phyloP scores from a whole-genome alignment of 2,329 filamentous ascomycete genomes.

The Sphaceloma murrayae region DNA sequence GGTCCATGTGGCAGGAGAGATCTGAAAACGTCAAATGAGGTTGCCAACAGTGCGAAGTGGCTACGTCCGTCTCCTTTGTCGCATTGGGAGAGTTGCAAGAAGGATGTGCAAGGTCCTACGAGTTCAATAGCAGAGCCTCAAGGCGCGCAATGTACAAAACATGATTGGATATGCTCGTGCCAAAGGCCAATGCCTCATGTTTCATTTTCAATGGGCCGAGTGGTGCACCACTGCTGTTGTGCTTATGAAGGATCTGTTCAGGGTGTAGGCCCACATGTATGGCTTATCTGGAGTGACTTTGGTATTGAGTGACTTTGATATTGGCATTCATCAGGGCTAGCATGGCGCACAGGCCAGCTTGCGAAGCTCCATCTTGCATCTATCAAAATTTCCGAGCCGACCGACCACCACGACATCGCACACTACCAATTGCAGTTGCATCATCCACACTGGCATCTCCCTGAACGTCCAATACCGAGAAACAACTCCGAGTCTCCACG shows the following conservation, averaged over 20 bases:
- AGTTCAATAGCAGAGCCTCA: slow-evolving; percentile 9
- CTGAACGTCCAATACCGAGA: neutral
- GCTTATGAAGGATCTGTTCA: too few species aligned
- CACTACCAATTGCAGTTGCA: slow-evolving; percentile 12
- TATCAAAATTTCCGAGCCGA: slow-evolving; percentile 5
- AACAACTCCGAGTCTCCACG: too few species aligned
- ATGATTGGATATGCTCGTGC: slow-evolving; percentile 4
- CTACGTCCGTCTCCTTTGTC: neutral
- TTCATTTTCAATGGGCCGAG: too few species aligned
- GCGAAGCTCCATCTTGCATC: neutral
- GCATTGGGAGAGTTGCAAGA: neutral
- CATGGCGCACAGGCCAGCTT: slow-evolving; percentile 9
- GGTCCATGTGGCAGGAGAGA: neutral
- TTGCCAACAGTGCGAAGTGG: too few species aligned
- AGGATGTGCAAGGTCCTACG: slow-evolving; percentile 9
- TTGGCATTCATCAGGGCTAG: too few species aligned
- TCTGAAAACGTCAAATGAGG: too few species aligned
- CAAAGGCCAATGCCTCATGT: too few species aligned
- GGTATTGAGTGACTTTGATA: neutral
- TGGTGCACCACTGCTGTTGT: too few species aligned
- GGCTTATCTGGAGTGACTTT: too few species aligned
- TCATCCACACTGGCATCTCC: neutral
- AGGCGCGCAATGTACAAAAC: slow-evolving; percentile 13
- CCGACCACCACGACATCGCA: slow-evolving; percentile 1
- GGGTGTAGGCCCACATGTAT: too few species aligned